Evolutionary conservation across 768 basidiomycete genomes (phyloP).

Genomic region (Hygrophoropsis aurantiaca): DNA sequence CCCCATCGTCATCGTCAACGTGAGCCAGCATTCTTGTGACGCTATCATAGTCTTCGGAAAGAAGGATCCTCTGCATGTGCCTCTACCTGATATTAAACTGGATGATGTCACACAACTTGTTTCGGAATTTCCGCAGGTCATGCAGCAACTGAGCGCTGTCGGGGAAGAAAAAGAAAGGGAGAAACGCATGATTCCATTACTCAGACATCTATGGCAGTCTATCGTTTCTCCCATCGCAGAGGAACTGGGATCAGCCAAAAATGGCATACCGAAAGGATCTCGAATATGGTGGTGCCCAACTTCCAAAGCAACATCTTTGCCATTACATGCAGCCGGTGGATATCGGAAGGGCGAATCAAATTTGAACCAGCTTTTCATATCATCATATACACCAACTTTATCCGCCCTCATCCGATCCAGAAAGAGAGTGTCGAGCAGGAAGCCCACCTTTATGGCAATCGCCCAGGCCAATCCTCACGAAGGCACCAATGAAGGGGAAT

Average conservation of each 20-base stretch:
- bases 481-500: background rate
- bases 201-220: slow-evolving; percentile 25
- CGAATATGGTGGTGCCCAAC: slow-evolving; percentile 25
- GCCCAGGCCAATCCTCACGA: background rate
- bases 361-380: slow-evolving; percentile 18
- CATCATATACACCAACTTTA: slow-evolving; percentile 27
- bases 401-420: slow-evolving; percentile 19
- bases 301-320: slow-evolving; percentile 27
- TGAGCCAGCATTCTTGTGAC: slow-evolving; percentile 32
- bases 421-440: no score
- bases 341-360: slow-evolving; percentile 9
- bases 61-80: slow-evolving; percentile 16
- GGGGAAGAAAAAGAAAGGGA: slow-evolving; percentile 25
- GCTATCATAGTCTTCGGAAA: slow-evolving; percentile 33
- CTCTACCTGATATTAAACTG: slow-evolving; percentile 13
- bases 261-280: background rate
- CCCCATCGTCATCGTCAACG: slow-evolving; percentile 39
- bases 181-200: slow-evolving; percentile 3
- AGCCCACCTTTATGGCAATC: background rate
- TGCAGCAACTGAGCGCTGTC: slow-evolving; percentile 6
- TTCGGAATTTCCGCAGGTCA: background rate
- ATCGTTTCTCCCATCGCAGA: slow-evolving; percentile 20
- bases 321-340: slow-evolving; percentile 27
- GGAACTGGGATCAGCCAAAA: slow-evolving; percentile 8
- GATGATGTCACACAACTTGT: slow-evolving; percentile 11